phyloP scores from a whole-genome alignment of 2,329 filamentous ascomycete genomes.

The Paraphoma chrysanthemicola region DNA sequence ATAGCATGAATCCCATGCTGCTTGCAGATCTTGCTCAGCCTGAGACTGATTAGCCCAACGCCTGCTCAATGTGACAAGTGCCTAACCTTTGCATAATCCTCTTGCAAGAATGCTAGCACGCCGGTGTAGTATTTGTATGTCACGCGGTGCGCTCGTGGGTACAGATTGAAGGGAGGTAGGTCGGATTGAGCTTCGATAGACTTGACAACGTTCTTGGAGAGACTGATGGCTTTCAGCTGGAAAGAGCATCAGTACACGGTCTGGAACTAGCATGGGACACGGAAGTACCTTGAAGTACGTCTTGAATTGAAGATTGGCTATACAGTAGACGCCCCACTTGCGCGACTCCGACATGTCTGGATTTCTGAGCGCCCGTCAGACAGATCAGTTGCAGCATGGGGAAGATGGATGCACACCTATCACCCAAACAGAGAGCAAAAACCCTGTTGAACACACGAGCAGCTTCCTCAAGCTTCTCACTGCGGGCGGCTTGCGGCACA shows the following conservation, averaged over 20 bases:
- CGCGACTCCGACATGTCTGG: slow-evolving; percentile 80
- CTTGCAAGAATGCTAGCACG: slow-evolving; percentile 91
- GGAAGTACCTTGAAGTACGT: slow-evolving; percentile 82
- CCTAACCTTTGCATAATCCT: slow-evolving; percentile 82
- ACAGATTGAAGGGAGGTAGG: slow-evolving; percentile 78
- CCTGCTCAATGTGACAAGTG: not conserved
- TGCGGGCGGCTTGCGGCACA: slow-evolving; percentile 67
- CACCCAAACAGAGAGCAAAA: slow-evolving; percentile 87
- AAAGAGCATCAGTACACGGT: slow-evolving; percentile 4
- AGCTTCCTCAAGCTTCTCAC: slow-evolving; percentile 88
- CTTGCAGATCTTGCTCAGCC: slow-evolving; percentile 65
- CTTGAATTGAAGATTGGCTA: slow-evolving; percentile 95
- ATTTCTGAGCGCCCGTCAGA: slow-evolving; percentile 62
- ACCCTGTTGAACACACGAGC: slow-evolving; percentile 90
- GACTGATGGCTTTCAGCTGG: slow-evolving; percentile 80
- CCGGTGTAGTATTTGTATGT: slow-evolving; percentile 97
- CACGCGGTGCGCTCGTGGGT: slow-evolving; percentile 88
- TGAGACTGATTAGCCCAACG: slow-evolving; percentile 24
- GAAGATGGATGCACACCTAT: slow-evolving; percentile 66
- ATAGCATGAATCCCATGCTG: slow-evolving; percentile 84
- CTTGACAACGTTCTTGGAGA: slow-evolving; percentile 88
- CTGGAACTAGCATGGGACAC: not conserved
- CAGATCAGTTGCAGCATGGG: slow-evolving; percentile 11
- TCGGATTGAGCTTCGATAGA: slow-evolving; percentile 80
- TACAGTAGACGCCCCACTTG: slow-evolving; percentile 98